Evolutionary conservation across 1,284 basidiomycete species (phyloP), one percentile per base, ranked within the genome.

Genomic region (Cryptococcus sp.): DNA sequence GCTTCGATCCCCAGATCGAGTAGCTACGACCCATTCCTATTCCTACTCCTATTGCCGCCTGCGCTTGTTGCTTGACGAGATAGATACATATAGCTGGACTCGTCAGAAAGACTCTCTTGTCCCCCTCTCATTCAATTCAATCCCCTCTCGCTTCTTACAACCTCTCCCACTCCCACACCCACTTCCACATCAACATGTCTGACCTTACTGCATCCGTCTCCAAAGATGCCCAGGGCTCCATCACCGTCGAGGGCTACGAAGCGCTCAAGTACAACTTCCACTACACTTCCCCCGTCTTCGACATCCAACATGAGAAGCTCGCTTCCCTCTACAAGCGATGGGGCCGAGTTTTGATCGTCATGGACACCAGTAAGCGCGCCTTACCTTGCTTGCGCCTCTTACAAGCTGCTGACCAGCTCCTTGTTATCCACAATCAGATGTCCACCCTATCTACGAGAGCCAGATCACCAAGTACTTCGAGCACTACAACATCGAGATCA

Each of bases 281-380:
- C 63, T 79, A 79, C 65, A 72, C 75, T 50, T 74, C 78, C 59
- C 74, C 77, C 54, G 76, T 81, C 66, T 81, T 81, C 57, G 75
- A 77, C 66, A 55, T 73, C 62, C 57, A 71, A 52, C 74, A 81
- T 64, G 63, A 71, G 52, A 75, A 79, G 66, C 73, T 81, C 50
- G 75, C 75, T 27, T 64, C 72, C 30, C 76, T 78, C 65, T 81
- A 81, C 72, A 68, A 76, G 65, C 71, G 77, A 66, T 81, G 80
- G 80, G 69, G 68, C 35, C 65, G 79, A 56, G 78, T 79, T 41
- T 69, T 81, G 57, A 73, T 79, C 54, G 71, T 81, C 53, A 78
- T 79, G 50, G 80, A 81, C 70, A 75, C 73, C 46, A 79, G 78
- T 68, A 61, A 73, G 63, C 68, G 45, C 20, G 10, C n/a, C n/a